Base-by-base conservation (phyloP, 2,329 filamentous ascomycete genomes). In the Trichoderma koningiopsis region DNA sequence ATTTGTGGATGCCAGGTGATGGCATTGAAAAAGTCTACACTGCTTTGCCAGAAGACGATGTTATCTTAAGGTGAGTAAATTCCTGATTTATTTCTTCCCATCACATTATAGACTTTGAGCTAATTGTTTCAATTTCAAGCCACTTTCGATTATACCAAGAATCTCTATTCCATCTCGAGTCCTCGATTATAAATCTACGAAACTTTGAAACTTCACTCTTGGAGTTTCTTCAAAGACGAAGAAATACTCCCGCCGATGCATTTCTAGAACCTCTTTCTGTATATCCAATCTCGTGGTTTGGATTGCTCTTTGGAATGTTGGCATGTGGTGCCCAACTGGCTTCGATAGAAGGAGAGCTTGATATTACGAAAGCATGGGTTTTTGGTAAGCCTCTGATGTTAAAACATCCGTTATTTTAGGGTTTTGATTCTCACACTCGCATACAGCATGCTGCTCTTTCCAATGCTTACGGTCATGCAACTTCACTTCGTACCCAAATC, bases 1-100 rank as follows among this genome's bases (percentile, higher is more conserved):
- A 64, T 49, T 10, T 64, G 29, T 64, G 61, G 61, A 55, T 64
- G 47, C 61, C 61, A 2, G 31, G 61, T 31, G 61, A 64, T 55
- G 61, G 61, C 47, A 64, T 64, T 55, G 61, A 64, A 64, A 64
- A 64, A 24, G 61, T 64, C 22, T 64, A 64, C 7, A 64, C 47
- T 14, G 61, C 61, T 24, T 29, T 64, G 10, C 61, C 61, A 16
- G 61, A 64, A 29, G 61, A 64, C 24, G 31, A 64, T 29, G 61
- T 64, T n/a, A 64, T 64, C 22, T 3, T 64, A 11, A 55, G 43
- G 61, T 64, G 40, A 37, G 27, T 31, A 40, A 14, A 13, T 2
- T 13, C 8, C 22, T 14, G 6, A 7, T n/a, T 22, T 4, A 0
- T 43, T 14, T 33, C 16, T 55, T 31, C 0, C 8, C 8, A 2